These are phyloP conservation scores for Zymoseptoria pseudotritici DNA, from an alignment of 2,329 filamentous ascomycete species.

Conservation along the genomic window DNA sequence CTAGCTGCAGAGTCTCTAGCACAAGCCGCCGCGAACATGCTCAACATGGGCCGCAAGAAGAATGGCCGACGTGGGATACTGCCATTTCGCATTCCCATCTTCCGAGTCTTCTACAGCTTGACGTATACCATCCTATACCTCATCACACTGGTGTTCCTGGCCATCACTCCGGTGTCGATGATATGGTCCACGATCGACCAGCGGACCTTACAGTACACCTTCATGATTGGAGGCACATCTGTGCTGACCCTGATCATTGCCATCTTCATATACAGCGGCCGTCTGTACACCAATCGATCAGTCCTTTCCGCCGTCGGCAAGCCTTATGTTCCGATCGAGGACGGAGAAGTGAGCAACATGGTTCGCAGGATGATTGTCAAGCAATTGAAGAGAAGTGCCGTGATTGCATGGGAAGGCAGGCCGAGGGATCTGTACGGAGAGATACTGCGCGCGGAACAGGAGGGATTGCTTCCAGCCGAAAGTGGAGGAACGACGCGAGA, in stretches of 20 bases:
- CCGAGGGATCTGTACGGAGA: conserved; percentile 52
- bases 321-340: conserved; percentile 75
- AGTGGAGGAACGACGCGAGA: conserved; percentile 10
- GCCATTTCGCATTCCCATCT: conserved; percentile 50
- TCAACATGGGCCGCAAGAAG: conserved; percentile 10
- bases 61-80: conserved; percentile 18
- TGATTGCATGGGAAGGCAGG: conserved; percentile 69
- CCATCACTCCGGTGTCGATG: conserved; percentile 70
- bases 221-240: conserved; percentile 72
- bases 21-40: conserved; percentile 1
- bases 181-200: conserved; percentile 68
- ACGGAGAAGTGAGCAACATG: conserved; percentile 67
- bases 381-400: conserved; percentile 66
- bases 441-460: conserved; percentile 23
- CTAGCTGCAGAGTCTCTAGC: conserved; percentile 3
- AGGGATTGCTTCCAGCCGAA: conserved; percentile 21
- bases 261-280: conserved; percentile 67
- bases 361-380: conserved; percentile 70
- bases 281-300: conserved; percentile 80
- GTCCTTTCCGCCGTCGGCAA: conserved; percentile 79
- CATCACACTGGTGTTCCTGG: conserved; percentile 63
- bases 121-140: conserved; percentile 71
- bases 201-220: conserved; percentile 67
- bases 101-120: conserved; percentile 68
- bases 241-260: conserved; percentile 63